Evolutionary conservation across 2,329 filamentous ascomycete species (phyloP), one percentile per base, ranked within the genome.

Genomic region (Diaporthe vaccinii): DNA sequence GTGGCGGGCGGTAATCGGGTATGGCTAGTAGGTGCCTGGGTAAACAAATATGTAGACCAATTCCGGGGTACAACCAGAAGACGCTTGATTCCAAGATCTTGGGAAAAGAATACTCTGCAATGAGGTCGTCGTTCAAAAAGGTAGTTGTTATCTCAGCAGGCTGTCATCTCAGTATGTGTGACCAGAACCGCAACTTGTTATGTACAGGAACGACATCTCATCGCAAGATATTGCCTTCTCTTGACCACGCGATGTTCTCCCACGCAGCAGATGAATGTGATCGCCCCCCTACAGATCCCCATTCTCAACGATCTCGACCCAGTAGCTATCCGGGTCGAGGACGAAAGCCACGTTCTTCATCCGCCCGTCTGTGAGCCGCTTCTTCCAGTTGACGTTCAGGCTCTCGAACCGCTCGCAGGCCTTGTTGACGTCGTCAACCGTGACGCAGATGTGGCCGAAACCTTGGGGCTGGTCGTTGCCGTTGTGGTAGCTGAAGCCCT

Each of bases 311-410:
- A 93, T 82, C 84, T 93, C 92, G 72, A 95, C 89, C 94, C 94
- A 97, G 85, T 97, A 98, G 67, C 90, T 91, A 84, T 98, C 95
- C 0, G 96, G 95, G 79, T 96, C 96, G 65, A 98, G 87, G 62
- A 98, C 86, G 82, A 98, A 98, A 0, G 97, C 97, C 72, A 98
- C 93, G 78, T 97, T 95, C 89, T 94, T 96, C 96, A 98, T 98
- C 61, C 91, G 88, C 2, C 96, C 96, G 78, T 98, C 96, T 2
- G 95, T 98, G 77, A 98, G 89, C 78, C 94, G 90, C 92, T 98
- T 98, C 91, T 98, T 98, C 95, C 95, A 99, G 84, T 90, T 92
- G 73, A 96, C 93, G 8, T 93, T 91, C 81, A 94, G 87, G 73
- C 92, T 91, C 83, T 98, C 97, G 79, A 98, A 96, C 20, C 96